Evolutionary conservation across 768 basidiomycete genomes (phyloP).

Genomic region (Gloeopeniophorella convolvens): DNA sequence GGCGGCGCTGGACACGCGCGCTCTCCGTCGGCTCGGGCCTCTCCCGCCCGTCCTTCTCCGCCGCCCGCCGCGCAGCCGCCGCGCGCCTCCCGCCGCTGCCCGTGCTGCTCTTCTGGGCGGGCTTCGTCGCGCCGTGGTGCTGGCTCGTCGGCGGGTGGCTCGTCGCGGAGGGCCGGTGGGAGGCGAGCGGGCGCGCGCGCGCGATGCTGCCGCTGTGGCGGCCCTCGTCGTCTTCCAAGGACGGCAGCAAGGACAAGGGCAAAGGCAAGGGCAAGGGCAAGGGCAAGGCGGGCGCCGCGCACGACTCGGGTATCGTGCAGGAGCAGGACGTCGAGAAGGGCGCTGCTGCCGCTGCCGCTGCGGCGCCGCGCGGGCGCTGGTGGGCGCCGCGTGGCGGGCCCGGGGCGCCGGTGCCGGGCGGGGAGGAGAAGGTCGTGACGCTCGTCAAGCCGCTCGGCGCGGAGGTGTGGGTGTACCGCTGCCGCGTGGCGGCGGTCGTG

Average conservation of each 20-base stretch:
- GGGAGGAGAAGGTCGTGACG: slow-evolving; percentile 19
- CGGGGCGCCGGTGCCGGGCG: background rate
- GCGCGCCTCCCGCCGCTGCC: slow-evolving; percentile 13
- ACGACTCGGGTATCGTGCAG: background rate
- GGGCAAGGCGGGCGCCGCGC: slow-evolving; percentile 17
- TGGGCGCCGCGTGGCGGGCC: background rate
- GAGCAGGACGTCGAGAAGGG: slow-evolving; percentile 12
- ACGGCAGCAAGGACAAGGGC: background rate
- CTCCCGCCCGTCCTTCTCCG: slow-evolving; percentile 18
- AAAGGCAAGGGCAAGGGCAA: background rate
- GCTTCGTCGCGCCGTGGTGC: slow-evolving; percentile 65
- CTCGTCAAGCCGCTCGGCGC: slow-evolving; percentile 17
- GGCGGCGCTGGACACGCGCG: slow-evolving; percentile 26
- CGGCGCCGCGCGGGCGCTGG: too few relatives aligned
- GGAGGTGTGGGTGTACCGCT: slow-evolving; percentile 39
- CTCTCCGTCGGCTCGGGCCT: slow-evolving; percentile 20
- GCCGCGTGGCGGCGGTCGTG: slow-evolving; percentile 53
- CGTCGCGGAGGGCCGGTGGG: slow-evolving; percentile 33
- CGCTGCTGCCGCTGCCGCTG: slow-evolving; percentile 14
- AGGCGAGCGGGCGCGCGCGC: slow-evolving; percentile 36
- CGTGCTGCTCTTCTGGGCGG: slow-evolving; percentile 62
- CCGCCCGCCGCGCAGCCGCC: background rate
- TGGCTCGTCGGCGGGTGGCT: slow-evolving; percentile 80
- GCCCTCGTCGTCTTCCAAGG: background rate
- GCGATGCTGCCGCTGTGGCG: slow-evolving; percentile 29